phyloP scores from a whole-genome alignment of 108 stramenopile genomes.

The Pseudonitzschia multistriata region DNA sequence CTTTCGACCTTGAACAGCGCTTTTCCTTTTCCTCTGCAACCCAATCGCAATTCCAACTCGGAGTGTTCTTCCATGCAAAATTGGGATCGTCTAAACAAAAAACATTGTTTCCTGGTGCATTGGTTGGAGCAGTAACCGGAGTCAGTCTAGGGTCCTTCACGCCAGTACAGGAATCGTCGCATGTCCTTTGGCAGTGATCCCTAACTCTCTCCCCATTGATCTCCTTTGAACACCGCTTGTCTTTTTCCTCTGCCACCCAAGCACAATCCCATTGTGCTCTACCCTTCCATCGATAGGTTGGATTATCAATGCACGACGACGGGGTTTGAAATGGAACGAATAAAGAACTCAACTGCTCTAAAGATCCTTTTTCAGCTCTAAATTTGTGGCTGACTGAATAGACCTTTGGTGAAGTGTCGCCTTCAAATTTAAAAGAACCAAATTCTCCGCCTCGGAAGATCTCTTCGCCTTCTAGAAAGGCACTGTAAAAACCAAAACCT shows the following conservation, averaged over 20 bases:
- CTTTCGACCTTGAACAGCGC: background rate
- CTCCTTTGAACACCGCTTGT: background rate
- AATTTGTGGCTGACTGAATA: conserved; percentile 1
- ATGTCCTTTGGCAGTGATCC: background rate
- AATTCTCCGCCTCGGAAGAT: conserved; percentile 11
- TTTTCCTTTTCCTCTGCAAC: background rate
- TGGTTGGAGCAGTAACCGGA: background rate
- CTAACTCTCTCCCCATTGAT: background rate
- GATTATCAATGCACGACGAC: background rate
- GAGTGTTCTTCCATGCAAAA: background rate
- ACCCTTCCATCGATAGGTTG: background rate
- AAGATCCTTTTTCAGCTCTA: background rate
- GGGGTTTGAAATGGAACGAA: too few species aligned
- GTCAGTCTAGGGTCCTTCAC: background rate
- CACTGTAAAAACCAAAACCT: conserved; percentile 7
- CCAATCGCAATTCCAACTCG: background rate
- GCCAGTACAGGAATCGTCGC: background rate
- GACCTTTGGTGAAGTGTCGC: background rate
- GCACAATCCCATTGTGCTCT: background rate
- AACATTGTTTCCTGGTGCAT: background rate
- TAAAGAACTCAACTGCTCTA: too few species aligned
- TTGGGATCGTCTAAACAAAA: background rate
- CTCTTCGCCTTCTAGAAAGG: background rate
- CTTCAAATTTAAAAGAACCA: background rate
- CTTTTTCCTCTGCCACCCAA: background rate